Evolutionary conservation across 2,329 filamentous ascomycete species (phyloP), one percentile per base, ranked within the genome.

Genomic region (Fusarium multiceps): DNA sequence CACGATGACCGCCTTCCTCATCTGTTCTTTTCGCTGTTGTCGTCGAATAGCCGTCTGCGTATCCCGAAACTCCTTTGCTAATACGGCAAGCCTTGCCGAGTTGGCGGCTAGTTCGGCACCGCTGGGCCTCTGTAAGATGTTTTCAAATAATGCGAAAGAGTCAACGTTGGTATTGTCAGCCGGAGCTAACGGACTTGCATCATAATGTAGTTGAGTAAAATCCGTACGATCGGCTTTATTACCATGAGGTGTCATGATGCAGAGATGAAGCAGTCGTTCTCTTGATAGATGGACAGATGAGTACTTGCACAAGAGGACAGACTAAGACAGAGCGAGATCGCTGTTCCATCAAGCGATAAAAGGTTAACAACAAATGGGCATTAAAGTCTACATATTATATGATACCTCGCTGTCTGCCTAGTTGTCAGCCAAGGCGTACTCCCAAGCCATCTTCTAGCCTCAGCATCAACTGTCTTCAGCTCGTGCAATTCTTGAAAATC

Each of bases 341-440:
- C 23, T 25, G 2, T 25, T 25, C 23, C 6, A 25, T 7, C 23
- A 25, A 2, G 23, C 2, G 23, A 7, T 8, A 25, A 25, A 2
- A 25, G 23, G 23, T 25, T 7, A 8, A 25, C 7, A 25, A 25
- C 23, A 25, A 25, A 25, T 8, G 23, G 23, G 23, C 2, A 25
- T 25, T 2, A 7, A 2, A 25, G 23, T 25, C 7, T 25, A n/a
- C 5, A n/a, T 37, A 18, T 14, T 7, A 12, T 50, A 25, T 32
- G 0, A 9, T 6, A 12, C 3, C 4, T 30, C 4, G 2, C 10
- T 51, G 53, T 65, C 49, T 55, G 54, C 66, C 65, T 68, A 16
- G 16, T 21, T 20, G 20, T 18, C 40, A 55, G 54, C 59, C 34
- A 66, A 66, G 65, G 65, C 65, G 53, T 60, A 68, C 20, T 69